A percentile compares a stretch with the other conserved stretches of the same genome.
Conservation (phyloP, 306 rosid species). For the Quercus variabilis region DNA sequence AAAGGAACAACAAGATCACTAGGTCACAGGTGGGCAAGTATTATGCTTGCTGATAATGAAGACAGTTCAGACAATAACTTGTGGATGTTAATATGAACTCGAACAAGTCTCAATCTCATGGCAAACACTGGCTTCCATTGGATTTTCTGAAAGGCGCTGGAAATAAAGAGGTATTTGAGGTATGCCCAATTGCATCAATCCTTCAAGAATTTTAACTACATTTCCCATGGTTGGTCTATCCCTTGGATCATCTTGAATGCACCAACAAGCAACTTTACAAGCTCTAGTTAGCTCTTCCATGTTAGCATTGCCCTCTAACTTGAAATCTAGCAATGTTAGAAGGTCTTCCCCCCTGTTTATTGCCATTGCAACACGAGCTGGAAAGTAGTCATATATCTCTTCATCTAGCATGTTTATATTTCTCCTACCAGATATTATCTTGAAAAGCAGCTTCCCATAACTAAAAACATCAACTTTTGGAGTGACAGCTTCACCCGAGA, state of each 20-base stretch:
- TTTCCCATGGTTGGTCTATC: conserved; percentile 49
- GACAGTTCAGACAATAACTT: too few species aligned
- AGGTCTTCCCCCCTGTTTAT: conserved; percentile 28
- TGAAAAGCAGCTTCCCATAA: conserved; percentile 57
- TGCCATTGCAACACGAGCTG: conserved; percentile 25
- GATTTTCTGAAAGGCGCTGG: too few species aligned
- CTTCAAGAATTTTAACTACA: conserved; percentile 54
- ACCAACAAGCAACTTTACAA: conserved; percentile 49
- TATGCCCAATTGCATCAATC: conserved; percentile 21
- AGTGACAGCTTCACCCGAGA: conserved; percentile 43
- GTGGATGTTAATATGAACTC: too few species aligned
- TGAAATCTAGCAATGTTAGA: conserved; percentile 27
- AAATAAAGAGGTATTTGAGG: not conserved
- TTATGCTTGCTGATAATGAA: too few species aligned
- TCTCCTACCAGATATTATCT: conserved; percentile 45
- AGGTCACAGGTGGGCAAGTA: too few species aligned
- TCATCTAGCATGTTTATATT: conserved; percentile 40
- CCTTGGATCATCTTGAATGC: conserved; percentile 52
- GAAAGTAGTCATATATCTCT: conserved; percentile 27
- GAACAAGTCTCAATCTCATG: too few species aligned
- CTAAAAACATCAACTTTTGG: conserved; percentile 51
- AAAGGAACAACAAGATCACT: too few species aligned
- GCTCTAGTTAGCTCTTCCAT: conserved; percentile 31
- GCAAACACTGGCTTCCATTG: too few species aligned
- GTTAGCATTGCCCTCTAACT: conserved; percentile 31